Evolutionary conservation across 176 grass and related monocot species (phyloP).

Genomic region (Cenchrus americanus): DNA sequence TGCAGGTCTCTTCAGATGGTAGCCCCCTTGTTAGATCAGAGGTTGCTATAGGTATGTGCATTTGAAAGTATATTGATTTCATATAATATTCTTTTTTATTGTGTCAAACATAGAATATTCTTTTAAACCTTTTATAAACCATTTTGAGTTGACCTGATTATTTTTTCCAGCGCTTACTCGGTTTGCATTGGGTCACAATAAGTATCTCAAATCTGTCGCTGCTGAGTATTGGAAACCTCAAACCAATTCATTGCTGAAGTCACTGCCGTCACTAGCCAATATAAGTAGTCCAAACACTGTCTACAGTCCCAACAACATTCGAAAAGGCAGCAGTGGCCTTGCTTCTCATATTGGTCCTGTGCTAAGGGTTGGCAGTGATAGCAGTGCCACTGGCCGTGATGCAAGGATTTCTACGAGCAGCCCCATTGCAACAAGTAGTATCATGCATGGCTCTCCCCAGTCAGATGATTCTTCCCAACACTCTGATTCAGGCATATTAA

Average conservation of each 20-base stretch:
- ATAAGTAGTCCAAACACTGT: slow-evolving; percentile 63
- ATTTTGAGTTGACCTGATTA: slow-evolving; percentile 40
- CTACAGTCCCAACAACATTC: slow-evolving; percentile 58
- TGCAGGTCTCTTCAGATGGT: slow-evolving; percentile 78
- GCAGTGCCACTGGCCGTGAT: too few species aligned
- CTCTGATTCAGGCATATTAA: too few species aligned
- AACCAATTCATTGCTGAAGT: slow-evolving; percentile 72
- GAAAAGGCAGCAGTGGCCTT: slow-evolving; percentile 44
- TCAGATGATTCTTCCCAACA: too few species aligned
- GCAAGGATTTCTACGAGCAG: too few species aligned
- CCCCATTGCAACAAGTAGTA: neutral
- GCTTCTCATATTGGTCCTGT: too few species aligned
- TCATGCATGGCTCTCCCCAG: too few species aligned
- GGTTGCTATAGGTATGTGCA: slow-evolving; percentile 78
- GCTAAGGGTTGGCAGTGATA: too few species aligned
- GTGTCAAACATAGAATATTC: too few species aligned
- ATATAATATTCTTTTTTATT: too few species aligned
- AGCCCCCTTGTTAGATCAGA: slow-evolving; percentile 96
- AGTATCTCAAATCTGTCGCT: slow-evolving; percentile 84
- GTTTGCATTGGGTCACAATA: slow-evolving; percentile 91
- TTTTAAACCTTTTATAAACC: slow-evolving; percentile 23
- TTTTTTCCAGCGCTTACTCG: slow-evolving; percentile 78
- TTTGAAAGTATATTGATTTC: slow-evolving; percentile 4
- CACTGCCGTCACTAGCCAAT: slow-evolving; percentile 81
- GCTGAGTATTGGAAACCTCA: slow-evolving; percentile 87